Evolutionary conservation across 768 basidiomycete species (phyloP).

Genomic region (Kwoniella botswanensis): DNA sequence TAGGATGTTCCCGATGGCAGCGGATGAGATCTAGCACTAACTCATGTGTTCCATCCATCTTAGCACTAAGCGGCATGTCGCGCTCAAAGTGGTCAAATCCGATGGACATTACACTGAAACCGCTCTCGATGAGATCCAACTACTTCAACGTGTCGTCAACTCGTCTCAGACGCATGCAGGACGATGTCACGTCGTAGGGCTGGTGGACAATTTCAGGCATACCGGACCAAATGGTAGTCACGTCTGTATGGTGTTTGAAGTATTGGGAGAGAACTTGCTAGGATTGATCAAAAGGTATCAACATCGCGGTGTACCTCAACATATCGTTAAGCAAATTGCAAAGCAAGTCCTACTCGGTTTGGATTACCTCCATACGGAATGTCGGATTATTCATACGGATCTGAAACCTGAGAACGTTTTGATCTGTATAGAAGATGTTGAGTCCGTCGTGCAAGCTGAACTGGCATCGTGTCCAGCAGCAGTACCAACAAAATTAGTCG

Average conservation of each 20-base stretch:
- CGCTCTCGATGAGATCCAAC: constrained; percentile 97
- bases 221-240: constrained; percentile 95
- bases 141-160: constrained; percentile 91
- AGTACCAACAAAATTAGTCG: constrained; percentile 79
- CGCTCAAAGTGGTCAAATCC: constrained; percentile 98
- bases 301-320: constrained; percentile 95
- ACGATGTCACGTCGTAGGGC: constrained; percentile 90
- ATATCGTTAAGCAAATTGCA: constrained; percentile 90
- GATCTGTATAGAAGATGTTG: constrained; percentile 95
- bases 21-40: neutral
- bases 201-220: constrained; percentile 96
- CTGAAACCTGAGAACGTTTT: constrained; percentile 98
- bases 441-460: constrained; percentile 85
- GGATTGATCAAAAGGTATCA: constrained; percentile 96
- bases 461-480: constrained; percentile 66
- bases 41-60: neutral
- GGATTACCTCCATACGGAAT: constrained; percentile 97
- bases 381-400: constrained; percentile 97
- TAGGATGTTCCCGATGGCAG: neutral
- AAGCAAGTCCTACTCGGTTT: constrained; percentile 94
- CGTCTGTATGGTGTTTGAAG: constrained; percentile 99
- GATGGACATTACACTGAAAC: constrained; percentile 97
- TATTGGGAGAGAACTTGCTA: constrained; percentile 93
- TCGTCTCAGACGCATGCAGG: constrained; percentile 82
- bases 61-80: constrained; percentile 94